Evolutionary conservation across 2,329 filamentous ascomycete genomes (phyloP), one percentile per base, ranked within the genome.

Genomic region (Ceratocystis alfenasii): DNA sequence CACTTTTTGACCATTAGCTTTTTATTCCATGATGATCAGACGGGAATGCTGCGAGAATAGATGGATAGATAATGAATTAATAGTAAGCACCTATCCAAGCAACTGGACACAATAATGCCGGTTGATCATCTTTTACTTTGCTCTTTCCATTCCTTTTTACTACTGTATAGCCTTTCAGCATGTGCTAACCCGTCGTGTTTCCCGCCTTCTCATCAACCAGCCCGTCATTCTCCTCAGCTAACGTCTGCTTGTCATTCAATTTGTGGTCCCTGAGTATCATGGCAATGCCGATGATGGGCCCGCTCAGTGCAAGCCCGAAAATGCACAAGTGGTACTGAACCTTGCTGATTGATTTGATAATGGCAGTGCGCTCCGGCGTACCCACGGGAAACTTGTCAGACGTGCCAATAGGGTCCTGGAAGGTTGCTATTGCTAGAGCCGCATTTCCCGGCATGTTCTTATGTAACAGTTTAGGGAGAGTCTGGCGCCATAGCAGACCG

Each of bases 401-500:
- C n/a, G 71, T 71, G 4, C 67, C 68, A 30, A 79, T 75, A 6
- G 78, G 70, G 50, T 75, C 68, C 1, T 45, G 70, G 66, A 78
- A 80, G 0, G 74, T 72, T 1, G 68, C 45, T 0, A 70, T 67
- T 0, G 74, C 76, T 0, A 79, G 70, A 0, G 76, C 77, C 1
- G 71, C 69, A 71, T 79, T 71, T 62, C 65, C 57, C 6, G 62
- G 68, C 7, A 74, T 69, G 62, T 79, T 78, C 25, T 68, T 65
- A 10, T 63, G 64, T 2, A 87, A 77, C 53, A 77, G 71, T 0
- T 67, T 66, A 1, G 80, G 82, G 60, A 86, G 75, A 1, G 79
- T 74, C 70, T 87, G 82, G 0, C 80, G 81, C 83, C 83, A 86
- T 68, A 87, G 79, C 22, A 82, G 80, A 12, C 83, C 84, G 0